Evolutionary conservation across 169 alveolate species (phyloP), one percentile per base, ranked within the genome.

Genomic region (Cryptosporidium canis): DNA sequence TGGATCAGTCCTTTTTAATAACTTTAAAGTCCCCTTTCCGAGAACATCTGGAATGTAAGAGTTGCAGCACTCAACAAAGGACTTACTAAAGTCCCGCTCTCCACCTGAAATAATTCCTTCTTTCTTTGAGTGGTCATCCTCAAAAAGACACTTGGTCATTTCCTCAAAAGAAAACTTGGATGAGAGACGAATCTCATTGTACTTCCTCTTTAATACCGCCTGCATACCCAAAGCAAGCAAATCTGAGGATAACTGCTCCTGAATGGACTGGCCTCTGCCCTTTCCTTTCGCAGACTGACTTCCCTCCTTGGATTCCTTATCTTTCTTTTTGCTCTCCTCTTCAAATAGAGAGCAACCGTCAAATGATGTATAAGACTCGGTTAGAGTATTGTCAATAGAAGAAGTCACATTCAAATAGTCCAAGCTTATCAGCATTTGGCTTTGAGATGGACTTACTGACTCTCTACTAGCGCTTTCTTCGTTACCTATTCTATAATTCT

Each of bases 141-240:
- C 66, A 35, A 48, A 70, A 35, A 77, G 43, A 29, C 87, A 77
- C 35, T 55, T 55, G 37, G 72, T 35, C 72, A 77, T 55, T 56
- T 35, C 51, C 12, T 77, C 87, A 77, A 77, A 77, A n/a, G 87
- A 77, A 61, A 77, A 77, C 9, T 39, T 39, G 14, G 16, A 14
- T 29, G 71, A 77, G 7, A 77, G 33, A 37, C 68, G 64, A 27
- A 77, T 35, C 3, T 24, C 27, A 8, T 77, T 55, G 33, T 77
- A 77, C 37, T 77, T 77, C n/a, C 87, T 55, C 24, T 77, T 77
- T 27, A 77, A 39, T 39, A 58, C 55, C 3, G 87, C 87, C 24
- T 77, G 87, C 58, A 61, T 14, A 6, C 77, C 87, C 72, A 77
- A 61, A 11, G 87, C 87, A 21, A 77, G 6, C 43, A 77, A 77